These are phyloP conservation scores for Medicago arabica DNA, from an alignment of 306 rosid genomes.

Conservation along the genomic window DNA sequence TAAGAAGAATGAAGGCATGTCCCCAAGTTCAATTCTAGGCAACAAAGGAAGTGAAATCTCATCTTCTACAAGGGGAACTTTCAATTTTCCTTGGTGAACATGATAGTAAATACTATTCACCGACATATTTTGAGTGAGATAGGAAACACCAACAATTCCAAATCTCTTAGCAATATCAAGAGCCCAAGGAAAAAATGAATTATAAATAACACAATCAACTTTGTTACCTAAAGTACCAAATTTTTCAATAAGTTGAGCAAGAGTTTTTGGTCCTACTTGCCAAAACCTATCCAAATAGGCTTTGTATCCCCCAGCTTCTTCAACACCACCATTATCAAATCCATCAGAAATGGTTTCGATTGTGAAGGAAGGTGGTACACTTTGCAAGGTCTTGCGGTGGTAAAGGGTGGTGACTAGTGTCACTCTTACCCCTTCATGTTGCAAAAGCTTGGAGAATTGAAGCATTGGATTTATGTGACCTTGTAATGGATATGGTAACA, in stretches of 20 bases:
- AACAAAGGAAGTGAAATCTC: slow-evolving; percentile 38
- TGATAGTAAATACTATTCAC: slow-evolving; percentile 45
- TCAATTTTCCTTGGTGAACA: slow-evolving; percentile 34
- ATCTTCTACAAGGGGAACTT: slow-evolving; percentile 20
- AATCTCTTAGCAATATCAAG: slow-evolving; percentile 49
- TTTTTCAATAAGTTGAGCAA: slow-evolving; percentile 38
- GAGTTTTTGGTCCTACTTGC: slow-evolving; percentile 33
- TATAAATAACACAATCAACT: slow-evolving; percentile 50
- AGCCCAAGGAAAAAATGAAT: slow-evolving; percentile 50
- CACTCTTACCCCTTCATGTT: slow-evolving; percentile 37
- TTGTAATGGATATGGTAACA: slow-evolving; percentile 43
- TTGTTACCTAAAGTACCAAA: neutral
- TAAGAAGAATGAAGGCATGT: slow-evolving; percentile 53
- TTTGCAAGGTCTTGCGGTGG: slow-evolving; percentile 6
- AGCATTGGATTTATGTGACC: slow-evolving; percentile 47
- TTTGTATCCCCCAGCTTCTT: neutral
- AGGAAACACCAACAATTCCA: slow-evolving; percentile 42
- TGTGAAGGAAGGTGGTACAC: neutral
- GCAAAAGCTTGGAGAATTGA: slow-evolving; percentile 29
- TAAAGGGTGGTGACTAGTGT: slow-evolving; percentile 47
- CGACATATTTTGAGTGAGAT: slow-evolving; percentile 46
- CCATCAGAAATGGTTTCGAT: slow-evolving; percentile 58
- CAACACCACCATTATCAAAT: slow-evolving; percentile 26
- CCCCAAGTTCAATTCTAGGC: slow-evolving; percentile 36
- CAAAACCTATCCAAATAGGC: slow-evolving; percentile 23